Evolutionary conservation across 169 alveolate species (phyloP).

Genomic region (Eimeria sp.): DNA sequence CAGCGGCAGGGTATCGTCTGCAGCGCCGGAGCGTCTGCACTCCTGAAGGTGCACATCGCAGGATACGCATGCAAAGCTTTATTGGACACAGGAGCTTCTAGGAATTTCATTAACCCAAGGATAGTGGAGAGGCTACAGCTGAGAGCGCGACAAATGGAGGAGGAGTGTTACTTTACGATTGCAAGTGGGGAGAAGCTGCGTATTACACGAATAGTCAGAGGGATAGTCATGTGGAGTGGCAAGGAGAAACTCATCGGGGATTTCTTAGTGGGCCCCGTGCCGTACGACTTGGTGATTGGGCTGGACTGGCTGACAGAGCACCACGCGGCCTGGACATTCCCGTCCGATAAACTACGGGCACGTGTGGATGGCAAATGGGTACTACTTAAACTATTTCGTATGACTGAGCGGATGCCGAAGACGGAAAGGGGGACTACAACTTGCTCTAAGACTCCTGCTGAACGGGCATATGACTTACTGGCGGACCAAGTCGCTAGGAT

Average conservation of each 20-base stretch:
- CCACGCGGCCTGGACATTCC: not conserved
- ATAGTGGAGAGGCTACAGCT: not conserved
- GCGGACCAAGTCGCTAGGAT: not conserved
- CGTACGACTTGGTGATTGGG: not conserved
- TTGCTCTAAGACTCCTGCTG: too few relatives aligned
- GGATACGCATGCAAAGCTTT: not conserved
- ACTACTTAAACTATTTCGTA: too few relatives aligned
- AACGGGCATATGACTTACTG: not conserved
- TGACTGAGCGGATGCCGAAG: too few relatives aligned
- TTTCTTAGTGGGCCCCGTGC: not conserved
- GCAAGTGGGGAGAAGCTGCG: not conserved
- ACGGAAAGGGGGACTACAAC: too few relatives aligned
- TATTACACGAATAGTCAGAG: not conserved
- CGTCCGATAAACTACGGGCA: not conserved
- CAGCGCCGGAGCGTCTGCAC: not conserved
- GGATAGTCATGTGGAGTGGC: not conserved
- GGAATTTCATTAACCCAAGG: not conserved
- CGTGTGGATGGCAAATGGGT: not conserved
- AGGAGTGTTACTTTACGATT: not conserved
- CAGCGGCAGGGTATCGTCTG: not conserved
- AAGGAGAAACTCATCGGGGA: not conserved
- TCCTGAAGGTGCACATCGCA: not conserved
- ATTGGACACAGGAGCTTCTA: not conserved
- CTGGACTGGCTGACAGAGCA: not conserved
- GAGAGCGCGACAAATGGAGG: not conserved